Evolutionary conservation across 495 filamentous ascomycete genomes (phyloP), one percentile per base, ranked within the genome.

Genomic region (Chaetomium cochliodes): DNA sequence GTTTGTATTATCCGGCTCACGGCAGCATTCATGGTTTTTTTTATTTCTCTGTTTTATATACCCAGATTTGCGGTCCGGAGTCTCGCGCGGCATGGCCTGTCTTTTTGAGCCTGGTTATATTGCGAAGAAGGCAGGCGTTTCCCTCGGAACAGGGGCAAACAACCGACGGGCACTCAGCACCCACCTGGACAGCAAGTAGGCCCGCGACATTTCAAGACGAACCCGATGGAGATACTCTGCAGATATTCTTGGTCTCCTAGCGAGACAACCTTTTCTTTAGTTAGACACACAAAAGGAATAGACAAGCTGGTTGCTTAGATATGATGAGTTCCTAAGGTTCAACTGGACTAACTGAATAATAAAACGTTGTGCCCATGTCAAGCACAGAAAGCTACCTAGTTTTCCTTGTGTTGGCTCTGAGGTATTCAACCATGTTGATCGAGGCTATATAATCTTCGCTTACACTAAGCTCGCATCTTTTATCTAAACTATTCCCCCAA

Each of bases 31-130:
- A 20, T 30, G 13, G 37, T 13, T 70, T 67, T 67, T 78, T 3
- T 73, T 67, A 63, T 70, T 78, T 77, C 65, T 64, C 74, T 76
- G 67, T 75, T 74, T 68, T 72, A 78, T 80, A 80, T 76, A 76
- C 77, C 66, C 70, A 60, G 66, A 65, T 68, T 49, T 59, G 18
- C 56, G 58, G 63, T 20, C 47, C 65, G 63, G 69, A 67, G 70
- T 72, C 69, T 73, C 75, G 72, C 69, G 65, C 46, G 58, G 57
- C 54, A 56, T 67, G 63, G 49, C 54, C 61, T 55, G 15, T 22
- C 25, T 33, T 47, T 37, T 30, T 9, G n/a, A 39, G 42, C 16
- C 20, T 18, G 46, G 18, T 5, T 44, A 18, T 11, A 44, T 44
- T 7, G 33, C 13, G 16, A 44, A 15, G 9, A 44, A 18, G 8